Evolutionary conservation across 805 yeast species (phyloP).

Genomic region (Pichia deserticola): DNA sequence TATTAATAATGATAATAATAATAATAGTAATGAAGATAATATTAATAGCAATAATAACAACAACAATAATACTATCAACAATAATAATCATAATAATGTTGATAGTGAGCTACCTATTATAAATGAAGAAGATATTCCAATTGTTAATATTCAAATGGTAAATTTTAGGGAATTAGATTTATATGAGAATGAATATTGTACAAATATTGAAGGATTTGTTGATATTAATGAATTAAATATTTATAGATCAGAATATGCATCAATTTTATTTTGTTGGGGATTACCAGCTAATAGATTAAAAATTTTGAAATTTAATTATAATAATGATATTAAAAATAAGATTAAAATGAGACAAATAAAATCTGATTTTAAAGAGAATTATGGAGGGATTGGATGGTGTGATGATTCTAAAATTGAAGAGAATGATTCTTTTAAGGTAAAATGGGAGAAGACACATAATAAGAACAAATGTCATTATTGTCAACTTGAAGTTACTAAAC

Average conservation of each 20-base stretch:
- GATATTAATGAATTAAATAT: constrained; percentile 30
- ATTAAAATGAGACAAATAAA: neutral
- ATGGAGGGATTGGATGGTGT: constrained; percentile 25
- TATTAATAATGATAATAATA: neutral
- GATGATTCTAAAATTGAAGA: constrained; percentile 2
- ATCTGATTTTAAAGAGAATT: constrained; percentile 17
- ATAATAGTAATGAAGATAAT: too few species aligned
- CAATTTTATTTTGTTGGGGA: constrained; percentile 76
- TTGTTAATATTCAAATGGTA: constrained; percentile 39
- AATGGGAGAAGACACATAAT: constrained; percentile 14
- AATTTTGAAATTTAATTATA: constrained; percentile 59
- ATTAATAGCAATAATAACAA: too few species aligned
- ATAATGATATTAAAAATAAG: neutral
- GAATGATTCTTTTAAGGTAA: neutral
- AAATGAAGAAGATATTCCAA: constrained; percentile 12
- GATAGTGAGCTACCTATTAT: neutral
- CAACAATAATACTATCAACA: neutral
- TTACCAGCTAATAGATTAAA: constrained; percentile 73
- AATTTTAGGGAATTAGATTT: constrained; percentile 39
- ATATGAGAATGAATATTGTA: constrained; percentile 35
- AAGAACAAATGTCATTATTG: constrained; percentile 58
- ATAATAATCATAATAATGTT: neutral
- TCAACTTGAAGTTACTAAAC: constrained; percentile 47
- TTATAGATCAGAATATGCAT: constrained; percentile 67
- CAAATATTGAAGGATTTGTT: constrained; percentile 34